A percentile compares a stretch with the other conserved stretches of the same genome.
phyloP scores from a whole-genome alignment of 1,284 basidiomycete species.

The Filobasidium uniguttulatum region DNA sequence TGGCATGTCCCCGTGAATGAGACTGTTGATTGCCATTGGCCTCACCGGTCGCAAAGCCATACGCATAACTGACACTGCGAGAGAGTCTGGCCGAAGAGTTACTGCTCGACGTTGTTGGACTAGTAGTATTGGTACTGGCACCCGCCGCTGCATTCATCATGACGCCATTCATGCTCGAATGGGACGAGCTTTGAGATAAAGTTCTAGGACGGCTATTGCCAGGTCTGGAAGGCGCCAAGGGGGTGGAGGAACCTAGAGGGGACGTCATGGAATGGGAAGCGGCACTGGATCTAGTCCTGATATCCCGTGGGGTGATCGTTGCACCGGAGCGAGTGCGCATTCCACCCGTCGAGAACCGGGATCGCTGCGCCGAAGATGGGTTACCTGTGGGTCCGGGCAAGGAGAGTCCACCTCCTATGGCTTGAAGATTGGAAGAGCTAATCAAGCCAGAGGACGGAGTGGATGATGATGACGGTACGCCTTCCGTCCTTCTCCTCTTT shows the following conservation, averaged over 20 bases:
- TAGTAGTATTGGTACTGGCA: not conserved
- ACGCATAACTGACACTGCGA: conserved; percentile 2
- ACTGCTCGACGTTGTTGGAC: not conserved
- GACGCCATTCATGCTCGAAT: conserved; percentile 2
- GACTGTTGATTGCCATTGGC: not conserved
- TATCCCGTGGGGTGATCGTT: not conserved
- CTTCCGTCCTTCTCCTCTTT: not conserved
- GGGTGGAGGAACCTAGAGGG: not conserved
- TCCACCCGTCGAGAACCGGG: not conserved
- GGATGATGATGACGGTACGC: not conserved
- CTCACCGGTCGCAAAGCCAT: not conserved
- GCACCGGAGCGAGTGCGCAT: not conserved
- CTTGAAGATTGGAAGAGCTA: not conserved
- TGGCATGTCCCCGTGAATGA: no score
- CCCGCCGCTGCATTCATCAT: not conserved
- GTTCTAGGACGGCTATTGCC: not conserved
- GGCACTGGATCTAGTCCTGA: no score
- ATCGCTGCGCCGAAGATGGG: not conserved
- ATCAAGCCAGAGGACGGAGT: not conserved
- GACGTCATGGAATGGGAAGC: no score
- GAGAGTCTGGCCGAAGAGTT: not conserved
- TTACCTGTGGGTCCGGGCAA: not conserved
- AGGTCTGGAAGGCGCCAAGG: not conserved
- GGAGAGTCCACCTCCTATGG: not conserved
- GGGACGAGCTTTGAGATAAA: not conserved